Base-by-base conservation (phyloP, 1,284 basidiomycete species). In the Boletellus sp. region DNA sequence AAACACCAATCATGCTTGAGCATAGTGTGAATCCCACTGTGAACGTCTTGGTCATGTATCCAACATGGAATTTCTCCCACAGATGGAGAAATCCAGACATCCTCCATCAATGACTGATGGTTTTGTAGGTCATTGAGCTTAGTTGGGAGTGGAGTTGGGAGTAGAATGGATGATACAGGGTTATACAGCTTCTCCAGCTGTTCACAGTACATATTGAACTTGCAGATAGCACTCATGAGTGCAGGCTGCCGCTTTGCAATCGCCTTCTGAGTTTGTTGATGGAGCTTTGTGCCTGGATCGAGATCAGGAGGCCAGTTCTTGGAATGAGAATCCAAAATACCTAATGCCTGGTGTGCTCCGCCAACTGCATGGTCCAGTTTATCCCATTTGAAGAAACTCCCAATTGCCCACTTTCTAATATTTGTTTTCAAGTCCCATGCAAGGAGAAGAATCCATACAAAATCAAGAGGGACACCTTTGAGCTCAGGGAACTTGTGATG, bases 351-450 rank as follows among this genome's bases (percentile, higher is more conserved):
- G 8, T 67, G 54, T 11, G 55, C 53, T 0, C 74, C 68, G 0
- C 67, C 64, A 11, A 67, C 67, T 0, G 71, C 73, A 30, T 60
- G 66, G 47, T 73, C 68, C 0, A 75, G 55, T 12, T 59, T 62
- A 26, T 75, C 72, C 66, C 67, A 74, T 40, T 74, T 70, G 18
- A 70, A 68, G 49, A 76, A 74, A 16, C 63, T 66, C 0, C 60
- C 65, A 15, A 73, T 65, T 0, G 69, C 71, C 1, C 61, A 52
- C 43, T 70, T 72, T 0, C 66, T 54, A 16, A 75, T 72, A 44
- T 70, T 71, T 10, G 71, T 70, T 50, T 76, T 76, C 18, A 74
- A 59, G 30, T 74, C 71, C 0, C 63, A 58, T 0, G 68, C 68
- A 42, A 74, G 52, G 0, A 75, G 40, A 0, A 76, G 61, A 0